phyloP scores from a whole-genome alignment of 1,139 yeast genomes.

The Meyerozyma guilliermondii region DNA sequence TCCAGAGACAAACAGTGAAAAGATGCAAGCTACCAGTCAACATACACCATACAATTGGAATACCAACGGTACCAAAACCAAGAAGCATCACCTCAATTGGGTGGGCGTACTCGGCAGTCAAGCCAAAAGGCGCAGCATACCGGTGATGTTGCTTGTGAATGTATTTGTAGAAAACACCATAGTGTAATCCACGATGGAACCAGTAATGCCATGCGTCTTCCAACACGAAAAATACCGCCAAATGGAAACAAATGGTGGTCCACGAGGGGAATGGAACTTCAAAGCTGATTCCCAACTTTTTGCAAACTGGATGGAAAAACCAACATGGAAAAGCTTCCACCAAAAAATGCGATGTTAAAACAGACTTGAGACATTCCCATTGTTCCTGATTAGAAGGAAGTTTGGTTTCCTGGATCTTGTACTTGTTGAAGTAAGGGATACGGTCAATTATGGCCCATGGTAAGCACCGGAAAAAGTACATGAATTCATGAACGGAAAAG shows the following conservation, averaged over 20 bases:
- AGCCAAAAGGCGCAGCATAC: conserved; percentile 95
- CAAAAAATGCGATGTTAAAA: conserved; percentile 75
- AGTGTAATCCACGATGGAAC: conserved; percentile 85
- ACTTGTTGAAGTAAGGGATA: conserved; percentile 69
- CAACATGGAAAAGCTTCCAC: conserved; percentile 95
- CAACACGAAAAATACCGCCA: conserved; percentile 68
- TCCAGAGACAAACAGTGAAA: conserved; percentile 83
- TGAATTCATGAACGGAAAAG: conserved; percentile 67
- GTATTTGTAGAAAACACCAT: conserved; percentile 79
- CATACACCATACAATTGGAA: conserved; percentile 62
- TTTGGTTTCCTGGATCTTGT: conserved; percentile 78
- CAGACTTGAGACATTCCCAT: conserved; percentile 86
- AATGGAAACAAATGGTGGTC: conserved; percentile 55
- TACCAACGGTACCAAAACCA: conserved; percentile 93
- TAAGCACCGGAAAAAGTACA: conserved; percentile 78
- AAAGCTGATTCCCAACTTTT: conserved; percentile 65
- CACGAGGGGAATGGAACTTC: conserved; percentile 79
- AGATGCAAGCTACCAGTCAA: conserved; percentile 54
- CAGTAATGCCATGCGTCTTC: conserved; percentile 97
- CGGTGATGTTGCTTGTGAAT: conserved; percentile 96
- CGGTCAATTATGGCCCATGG: conserved; percentile 82
- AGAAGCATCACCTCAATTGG: conserved; percentile 87
- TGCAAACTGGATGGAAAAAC: conserved; percentile 90
- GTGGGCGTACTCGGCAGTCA: conserved; percentile 96
- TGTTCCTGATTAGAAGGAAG: conserved; percentile 77